phyloP scores from a whole-genome alignment of 805 yeast genomes.

The Lipomyces sp. region DNA sequence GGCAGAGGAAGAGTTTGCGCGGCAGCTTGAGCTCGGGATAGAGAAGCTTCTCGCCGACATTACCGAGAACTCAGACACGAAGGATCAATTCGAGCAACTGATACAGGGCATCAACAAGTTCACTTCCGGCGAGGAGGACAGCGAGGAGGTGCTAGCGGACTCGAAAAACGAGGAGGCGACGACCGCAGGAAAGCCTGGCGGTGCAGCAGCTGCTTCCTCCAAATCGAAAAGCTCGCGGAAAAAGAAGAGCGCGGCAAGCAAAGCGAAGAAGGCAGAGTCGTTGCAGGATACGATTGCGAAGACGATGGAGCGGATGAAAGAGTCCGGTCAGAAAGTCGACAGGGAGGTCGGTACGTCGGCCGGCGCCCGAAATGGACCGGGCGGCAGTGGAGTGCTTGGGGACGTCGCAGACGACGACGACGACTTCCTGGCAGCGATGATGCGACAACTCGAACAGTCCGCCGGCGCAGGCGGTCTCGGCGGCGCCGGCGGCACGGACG shows the following conservation, averaged over 20 bases:
- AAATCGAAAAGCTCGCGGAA: not conserved
- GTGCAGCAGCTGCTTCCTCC: not conserved
- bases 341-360: conserved; percentile 45
- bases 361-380: not conserved
- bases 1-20: conserved; percentile 40
- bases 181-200: not conserved
- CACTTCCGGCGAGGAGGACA: not conserved
- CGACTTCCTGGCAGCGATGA: conserved; percentile 57
- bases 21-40: conserved; percentile 40
- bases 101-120: conserved; percentile 34
- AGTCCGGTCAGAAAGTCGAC: conserved; percentile 70
- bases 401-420: conserved; percentile 45
- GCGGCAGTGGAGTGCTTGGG: conserved; percentile 25
- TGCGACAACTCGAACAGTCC: conserved; percentile 53
- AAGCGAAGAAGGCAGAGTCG: conserved; percentile 7
- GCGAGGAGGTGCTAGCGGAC: not conserved
- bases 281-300: conserved; percentile 75
- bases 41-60: conserved; percentile 49
- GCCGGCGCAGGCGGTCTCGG: conserved; percentile 39
- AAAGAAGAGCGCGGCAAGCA: not conserved
- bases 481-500: conserved; percentile 42
- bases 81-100: conserved; percentile 49
- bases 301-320: conserved; percentile 76
- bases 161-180: not conserved
- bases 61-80: conserved; percentile 53